Evolutionary conservation across 805 yeast species (phyloP), one percentile per base, ranked within the genome.

Genomic region (Sugiyamaella valdiviana): DNA sequence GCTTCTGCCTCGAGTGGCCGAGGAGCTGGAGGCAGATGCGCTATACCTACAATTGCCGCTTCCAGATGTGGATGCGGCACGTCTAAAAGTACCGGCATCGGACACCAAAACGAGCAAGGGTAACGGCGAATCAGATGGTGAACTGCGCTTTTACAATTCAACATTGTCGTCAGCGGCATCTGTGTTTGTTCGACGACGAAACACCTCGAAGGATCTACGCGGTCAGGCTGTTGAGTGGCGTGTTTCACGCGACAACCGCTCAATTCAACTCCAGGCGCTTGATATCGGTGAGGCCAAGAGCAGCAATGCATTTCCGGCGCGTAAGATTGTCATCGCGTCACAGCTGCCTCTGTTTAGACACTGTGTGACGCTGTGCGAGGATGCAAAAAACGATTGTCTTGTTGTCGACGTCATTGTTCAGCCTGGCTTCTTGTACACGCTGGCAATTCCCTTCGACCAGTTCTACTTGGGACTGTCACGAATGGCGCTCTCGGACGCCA

Each of bases 401-500:
- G 56, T 78, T n/a, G 51, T 80, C 16, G 87, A 83, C 61, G 56
- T 78, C 6, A 65, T 85, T 14, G 78, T 81, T 1, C 40, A 43
- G 23, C 71, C 68, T 17, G 82, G 77, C 48, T 63, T 77, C 15
- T 62, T 83, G 20, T 69, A 80, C 37, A 77, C 86, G 0, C 53
- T 81, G 26, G 58, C 63, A 2, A 52, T 84, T 23, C 63, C 68
- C 15, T 53, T 74, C 7, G 57, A 66, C 2, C 72, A 75, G 47
- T 82, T 83, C 51, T 63, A 16, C 39, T 3, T n/a, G 9, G 32
- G 32, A n/a, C 32, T 26, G 9, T 23, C 44, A n/a, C 36, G 26
- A 7, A 26, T 15, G 16, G 47, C 39, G 38, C 52, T 52, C 5
- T 42, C 53, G 46, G 36, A 53, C 47, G 29, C 43, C 39, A 66